Evolutionary conservation across 805 yeast species (phyloP).

Genomic region (Sugiyamaella qingdaonensis): DNA sequence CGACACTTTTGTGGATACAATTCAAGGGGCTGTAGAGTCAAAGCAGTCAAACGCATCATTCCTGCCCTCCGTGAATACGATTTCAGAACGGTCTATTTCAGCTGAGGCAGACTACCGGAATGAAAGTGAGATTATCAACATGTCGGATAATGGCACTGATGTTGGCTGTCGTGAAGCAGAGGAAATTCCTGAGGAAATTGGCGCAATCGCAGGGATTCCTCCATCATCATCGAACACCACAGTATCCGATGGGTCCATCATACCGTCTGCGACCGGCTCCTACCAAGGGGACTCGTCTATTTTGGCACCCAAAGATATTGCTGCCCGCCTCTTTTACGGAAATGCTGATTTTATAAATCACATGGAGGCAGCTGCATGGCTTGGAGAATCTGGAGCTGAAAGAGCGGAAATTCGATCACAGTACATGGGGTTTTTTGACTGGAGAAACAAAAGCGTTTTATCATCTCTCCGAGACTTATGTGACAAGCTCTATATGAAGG

Average conservation of each 20-base stretch:
- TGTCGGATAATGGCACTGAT: no score
- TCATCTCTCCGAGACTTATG: slow-evolving; percentile 57
- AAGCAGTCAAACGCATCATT: not conserved
- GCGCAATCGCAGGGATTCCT: not conserved
- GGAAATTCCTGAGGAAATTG: no score
- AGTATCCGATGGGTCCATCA: not conserved
- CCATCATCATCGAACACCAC: not conserved
- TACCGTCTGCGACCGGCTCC: not conserved
- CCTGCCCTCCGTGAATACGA: not conserved
- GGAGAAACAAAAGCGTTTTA: slow-evolving; percentile 48
- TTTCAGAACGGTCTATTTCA: no score
- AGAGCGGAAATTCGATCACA: slow-evolving; percentile 17
- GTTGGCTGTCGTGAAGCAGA: no score
- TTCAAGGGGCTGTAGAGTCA: not conserved
- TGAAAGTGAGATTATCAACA: no score
- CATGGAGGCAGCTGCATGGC: slow-evolving; percentile 21
- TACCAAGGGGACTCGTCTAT: not conserved
- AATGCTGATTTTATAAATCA: slow-evolving; percentile 14
- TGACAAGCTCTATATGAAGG: slow-evolving; percentile 61
- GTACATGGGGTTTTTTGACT: slow-evolving; percentile 36
- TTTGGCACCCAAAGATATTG: slow-evolving; percentile 11
- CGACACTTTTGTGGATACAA: not conserved
- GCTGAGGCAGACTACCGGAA: no score
- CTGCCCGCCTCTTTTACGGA: slow-evolving; percentile 18
- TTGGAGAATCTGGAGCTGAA: slow-evolving; percentile 22